Base-by-base conservation (phyloP, 805 yeast genomes). In the Candida khao-thaluensis region DNA sequence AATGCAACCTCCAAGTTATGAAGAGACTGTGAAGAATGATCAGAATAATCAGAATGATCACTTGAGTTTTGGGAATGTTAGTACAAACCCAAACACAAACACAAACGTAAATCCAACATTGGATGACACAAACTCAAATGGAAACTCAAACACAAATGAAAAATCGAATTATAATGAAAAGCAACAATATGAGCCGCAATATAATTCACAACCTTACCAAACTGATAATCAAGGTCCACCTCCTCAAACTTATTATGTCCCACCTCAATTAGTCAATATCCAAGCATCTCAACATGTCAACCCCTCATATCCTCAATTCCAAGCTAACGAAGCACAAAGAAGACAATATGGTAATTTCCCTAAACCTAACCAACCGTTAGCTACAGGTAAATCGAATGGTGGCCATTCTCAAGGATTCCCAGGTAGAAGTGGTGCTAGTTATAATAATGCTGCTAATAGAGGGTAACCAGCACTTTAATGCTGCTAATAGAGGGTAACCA, bases 241-340 rank as follows among this genome's bases (percentile, higher is more conserved):
- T 27, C 26, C 25, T 16, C 28, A 28, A 10, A 25, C 41, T 12
- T 22, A 31, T 17, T 38, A 22, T 25, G 41, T 38, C 6, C 37
- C 60, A 4, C 68, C 71, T 7, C 60, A 53, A 49, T 25, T 49
- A 40, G 66, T 64, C n/a, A 62, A 68, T 46, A 68, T 68, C 17
- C 49, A 66, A 1, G 54, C 51, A 37, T 64, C 72, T 3, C 60
- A 62, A 20, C 60, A 62, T 34, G 48, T 66, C 25, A 53, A 69
- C 24, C 72, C 72, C 0, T 60, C 64, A 3, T 67, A 64, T 42
- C 62, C 50, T 34, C 61, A 64, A 40, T 68, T 52, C 35, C 52
- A 56, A 25, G 46, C 49, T 29, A 46, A 58, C 12, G 71, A 68
- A 25, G 56, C 56, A 38, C 56, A 62, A 35, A 41, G 70, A 17